A percentile compares a stretch with the other conserved stretches of the same genome.
These are phyloP conservation scores for Lipomyces anomalus DNA, from an alignment of 805 yeast species.

Conservation along the genomic window DNA sequence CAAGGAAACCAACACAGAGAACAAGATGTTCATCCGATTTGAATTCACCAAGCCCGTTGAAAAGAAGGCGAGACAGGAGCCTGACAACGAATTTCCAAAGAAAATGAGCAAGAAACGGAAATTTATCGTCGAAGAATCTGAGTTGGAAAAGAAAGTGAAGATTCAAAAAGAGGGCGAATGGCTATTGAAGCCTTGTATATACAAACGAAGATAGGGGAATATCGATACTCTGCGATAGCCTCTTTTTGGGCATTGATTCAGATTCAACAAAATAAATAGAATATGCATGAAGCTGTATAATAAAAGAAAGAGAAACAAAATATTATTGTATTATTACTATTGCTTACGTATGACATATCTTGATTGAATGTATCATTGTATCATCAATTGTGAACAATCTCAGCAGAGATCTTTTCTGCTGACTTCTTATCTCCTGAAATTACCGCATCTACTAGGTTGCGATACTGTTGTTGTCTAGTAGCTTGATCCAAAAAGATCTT, in stretches of 20 bases:
- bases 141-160: constrained; percentile 52
- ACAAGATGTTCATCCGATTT: constrained; percentile 91
- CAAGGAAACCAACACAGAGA: constrained; percentile 75
- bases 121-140: constrained; percentile 65
- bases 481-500: constrained; percentile 85
- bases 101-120: constrained; percentile 37
- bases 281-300: too few relatives aligned
- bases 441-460: constrained; percentile 55
- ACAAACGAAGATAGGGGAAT: constrained; percentile 75
- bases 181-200: constrained; percentile 93
- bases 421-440: constrained; percentile 3
- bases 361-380: too few relatives aligned
- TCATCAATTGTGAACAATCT: too few relatives aligned
- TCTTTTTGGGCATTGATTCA: too few relatives aligned
- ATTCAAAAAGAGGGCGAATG: constrained; percentile 69
- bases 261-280: too few relatives aligned
- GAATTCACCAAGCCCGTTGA: constrained; percentile 77
- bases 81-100: constrained; percentile 54
- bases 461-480: constrained; percentile 67
- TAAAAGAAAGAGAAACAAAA: too few relatives aligned
- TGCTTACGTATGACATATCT: too few relatives aligned
- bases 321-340: too few relatives aligned
- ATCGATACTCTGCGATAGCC: too few relatives aligned
- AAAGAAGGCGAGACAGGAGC: constrained; percentile 21
- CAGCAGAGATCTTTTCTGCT: background rate